These are phyloP conservation scores for Dothidotthia symphoricarpi DNA, from an alignment of 2,329 filamentous ascomycete species.

Conservation along the genomic window DNA sequence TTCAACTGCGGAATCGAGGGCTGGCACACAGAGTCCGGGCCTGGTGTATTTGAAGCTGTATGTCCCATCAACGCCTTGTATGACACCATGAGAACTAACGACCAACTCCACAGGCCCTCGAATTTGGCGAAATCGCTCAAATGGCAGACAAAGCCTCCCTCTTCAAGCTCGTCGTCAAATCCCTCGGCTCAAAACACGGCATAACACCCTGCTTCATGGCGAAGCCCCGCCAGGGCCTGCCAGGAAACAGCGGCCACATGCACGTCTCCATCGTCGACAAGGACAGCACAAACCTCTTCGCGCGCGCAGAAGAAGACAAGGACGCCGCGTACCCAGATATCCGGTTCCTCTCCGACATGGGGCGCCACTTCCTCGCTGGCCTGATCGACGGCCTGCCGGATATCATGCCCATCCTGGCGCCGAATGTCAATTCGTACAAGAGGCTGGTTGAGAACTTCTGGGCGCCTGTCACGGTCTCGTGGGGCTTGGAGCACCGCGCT, in stretches of 20 bases:
- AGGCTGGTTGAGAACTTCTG: conserved; percentile 98
- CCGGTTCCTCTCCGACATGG: conserved; percentile 77
- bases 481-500: conserved; percentile 92
- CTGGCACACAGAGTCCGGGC: conserved; percentile 93
- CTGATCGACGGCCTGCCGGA: conserved; percentile 85
- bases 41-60: conserved; percentile 90
- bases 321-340: conserved; percentile 61
- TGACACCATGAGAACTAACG: conserved; percentile 13
- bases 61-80: conserved; percentile 14
- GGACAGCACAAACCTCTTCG: conserved; percentile 80
- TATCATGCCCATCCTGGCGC: conserved; percentile 92
- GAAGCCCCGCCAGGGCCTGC: conserved; percentile 85
- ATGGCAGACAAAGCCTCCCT: conserved; percentile 91
- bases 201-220: conserved; percentile 99
- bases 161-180: conserved; percentile 95
- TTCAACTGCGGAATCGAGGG: conserved; percentile 85
- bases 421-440: conserved; percentile 97
- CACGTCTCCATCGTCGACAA: conserved; percentile 84
- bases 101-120: conserved; percentile 63
- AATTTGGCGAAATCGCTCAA: conserved; percentile 80
- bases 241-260: conserved; percentile 94
- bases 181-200: conserved; percentile 78
- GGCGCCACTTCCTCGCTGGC: conserved; percentile 89
- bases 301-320: conserved; percentile 68
- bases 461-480: conserved; percentile 96